Conservation (phyloP, 352 stramenopile genomes). For the Hyaloperonospora brassicae region DNA sequence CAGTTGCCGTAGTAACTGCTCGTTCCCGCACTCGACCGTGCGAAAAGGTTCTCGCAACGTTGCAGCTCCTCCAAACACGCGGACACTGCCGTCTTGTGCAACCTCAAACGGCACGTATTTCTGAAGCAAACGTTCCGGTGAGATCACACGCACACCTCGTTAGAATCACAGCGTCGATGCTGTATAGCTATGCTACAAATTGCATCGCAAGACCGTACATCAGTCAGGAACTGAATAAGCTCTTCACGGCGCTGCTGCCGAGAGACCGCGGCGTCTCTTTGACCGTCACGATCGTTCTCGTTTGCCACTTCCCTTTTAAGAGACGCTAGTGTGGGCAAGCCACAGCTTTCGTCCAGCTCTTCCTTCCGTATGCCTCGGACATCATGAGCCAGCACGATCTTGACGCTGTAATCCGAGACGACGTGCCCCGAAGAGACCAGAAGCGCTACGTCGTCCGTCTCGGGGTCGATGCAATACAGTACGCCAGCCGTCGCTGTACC, state of each 20-base stretch:
- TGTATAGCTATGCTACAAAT: too few species aligned
- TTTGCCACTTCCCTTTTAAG: conserved; percentile 11
- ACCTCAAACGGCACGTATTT: conserved; percentile 22
- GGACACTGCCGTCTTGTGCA: conserved; percentile 11
- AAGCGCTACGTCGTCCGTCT: conserved; percentile 45
- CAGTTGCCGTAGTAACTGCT: conserved; percentile 39
- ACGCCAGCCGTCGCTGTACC: conserved; percentile 31
- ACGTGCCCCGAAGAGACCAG: conserved; percentile 8
- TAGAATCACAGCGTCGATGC: too few species aligned
- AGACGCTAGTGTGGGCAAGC: conserved; percentile 13
- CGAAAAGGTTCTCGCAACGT: conserved; percentile 34
- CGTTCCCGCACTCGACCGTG: conserved; percentile 31
- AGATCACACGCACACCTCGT: too few species aligned
- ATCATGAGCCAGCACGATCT: conserved; percentile 32
- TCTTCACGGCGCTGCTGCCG: conserved; percentile 5
- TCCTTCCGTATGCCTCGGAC: conserved; percentile 12
- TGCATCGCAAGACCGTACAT: conserved; percentile 10
- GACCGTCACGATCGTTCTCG: background rate
- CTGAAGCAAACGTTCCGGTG: conserved; percentile 3
- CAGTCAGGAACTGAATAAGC: conserved; percentile 15
- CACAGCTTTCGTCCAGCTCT: conserved; percentile 7
- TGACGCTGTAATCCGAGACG: conserved; percentile 17
- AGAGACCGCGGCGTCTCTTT: conserved; percentile 5
- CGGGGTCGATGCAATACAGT: conserved; percentile 50
- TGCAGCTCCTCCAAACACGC: conserved; percentile 43